Evolutionary conservation across 2,329 filamentous ascomycete species (phyloP).

Genomic region (Mycosphaerella arachidis): DNA sequence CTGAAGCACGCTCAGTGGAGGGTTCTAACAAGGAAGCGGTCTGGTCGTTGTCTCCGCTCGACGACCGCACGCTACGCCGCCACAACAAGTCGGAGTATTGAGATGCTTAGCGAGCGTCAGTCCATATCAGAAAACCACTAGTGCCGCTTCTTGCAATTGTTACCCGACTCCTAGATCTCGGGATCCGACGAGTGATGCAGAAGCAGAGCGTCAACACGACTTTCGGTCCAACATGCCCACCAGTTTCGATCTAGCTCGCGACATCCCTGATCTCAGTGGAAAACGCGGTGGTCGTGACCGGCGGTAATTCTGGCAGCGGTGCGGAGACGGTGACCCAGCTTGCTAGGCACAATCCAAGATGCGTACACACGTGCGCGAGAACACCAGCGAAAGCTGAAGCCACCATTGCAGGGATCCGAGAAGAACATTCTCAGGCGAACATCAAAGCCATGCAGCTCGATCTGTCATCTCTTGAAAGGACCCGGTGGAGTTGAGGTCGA

Average conservation of each 20-base stretch:
- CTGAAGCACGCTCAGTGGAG: too few relatives aligned
- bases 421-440: constrained; percentile 25
- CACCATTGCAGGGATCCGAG: constrained; percentile 32
- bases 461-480: constrained; percentile 40
- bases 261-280: constrained; percentile 39
- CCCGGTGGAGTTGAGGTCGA: too few relatives aligned
- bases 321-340: constrained; percentile 42
- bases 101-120: too few relatives aligned
- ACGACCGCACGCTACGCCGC: too few relatives aligned
- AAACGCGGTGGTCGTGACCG: constrained; percentile 42
- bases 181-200: too few relatives aligned
- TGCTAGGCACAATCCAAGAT: constrained; percentile 38
- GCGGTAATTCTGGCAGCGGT: constrained; percentile 44
- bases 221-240: background rate
- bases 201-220: too few relatives aligned
- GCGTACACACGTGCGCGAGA: constrained; percentile 45
- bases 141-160: too few relatives aligned
- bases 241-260: constrained; percentile 19
- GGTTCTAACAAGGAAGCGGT: too few relatives aligned
- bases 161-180: too few relatives aligned
- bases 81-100: too few relatives aligned
- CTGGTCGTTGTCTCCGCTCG: too few relatives aligned
- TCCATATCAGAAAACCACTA: too few relatives aligned
- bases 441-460: constrained; percentile 46
- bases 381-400: constrained; percentile 37